phyloP scores from a whole-genome alignment of 2,329 filamentous ascomycete species.

The Neofusicoccum kwambonambiense region DNA sequence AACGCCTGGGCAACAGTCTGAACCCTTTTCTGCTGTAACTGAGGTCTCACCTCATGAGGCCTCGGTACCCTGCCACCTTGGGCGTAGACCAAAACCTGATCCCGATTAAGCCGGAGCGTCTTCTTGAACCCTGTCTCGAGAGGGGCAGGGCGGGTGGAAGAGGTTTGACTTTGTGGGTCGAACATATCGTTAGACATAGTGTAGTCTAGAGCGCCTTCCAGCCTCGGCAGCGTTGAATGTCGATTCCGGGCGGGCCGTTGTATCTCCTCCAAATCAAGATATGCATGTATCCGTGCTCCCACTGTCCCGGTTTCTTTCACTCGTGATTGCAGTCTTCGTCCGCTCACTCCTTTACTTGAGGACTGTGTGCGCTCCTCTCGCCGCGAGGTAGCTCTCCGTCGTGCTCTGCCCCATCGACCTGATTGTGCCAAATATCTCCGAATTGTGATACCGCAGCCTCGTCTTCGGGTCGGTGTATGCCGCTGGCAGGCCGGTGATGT shows the following conservation, averaged over 20 bases:
- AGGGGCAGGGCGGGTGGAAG: constrained; percentile 82
- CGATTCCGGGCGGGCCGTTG: not conserved
- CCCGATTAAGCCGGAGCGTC: constrained; percentile 99
- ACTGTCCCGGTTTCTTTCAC: not conserved
- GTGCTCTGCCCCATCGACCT: constrained; percentile 76
- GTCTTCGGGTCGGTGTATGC: constrained; percentile 96
- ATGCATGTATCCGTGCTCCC: not conserved
- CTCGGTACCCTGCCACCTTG: constrained; percentile 75
- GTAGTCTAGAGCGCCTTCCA: not conserved
- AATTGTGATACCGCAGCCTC: constrained; percentile 85
- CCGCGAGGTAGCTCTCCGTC: constrained; percentile 84
- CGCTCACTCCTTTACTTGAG: constrained; percentile 64
- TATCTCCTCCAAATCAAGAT: not conserved
- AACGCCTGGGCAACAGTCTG: constrained; percentile 55
- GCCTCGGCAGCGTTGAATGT: not conserved
- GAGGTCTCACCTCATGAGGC: constrained; percentile 60
- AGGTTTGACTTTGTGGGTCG: constrained; percentile 94
- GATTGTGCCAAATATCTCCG: constrained; percentile 84
- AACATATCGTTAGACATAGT: constrained; percentile 53
- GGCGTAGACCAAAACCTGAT: constrained; percentile 73
- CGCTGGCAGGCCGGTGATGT: constrained; percentile 88
- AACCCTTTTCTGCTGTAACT: constrained; percentile 55
- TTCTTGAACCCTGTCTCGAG: constrained; percentile 78
- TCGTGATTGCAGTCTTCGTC: not conserved
- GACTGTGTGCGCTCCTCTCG: constrained; percentile 87